A percentile compares a stretch with the other conserved stretches of the same genome.
Evolutionary conservation across 106 monocot genomes (phyloP).

Genomic region (Dioscorea alata): DNA sequence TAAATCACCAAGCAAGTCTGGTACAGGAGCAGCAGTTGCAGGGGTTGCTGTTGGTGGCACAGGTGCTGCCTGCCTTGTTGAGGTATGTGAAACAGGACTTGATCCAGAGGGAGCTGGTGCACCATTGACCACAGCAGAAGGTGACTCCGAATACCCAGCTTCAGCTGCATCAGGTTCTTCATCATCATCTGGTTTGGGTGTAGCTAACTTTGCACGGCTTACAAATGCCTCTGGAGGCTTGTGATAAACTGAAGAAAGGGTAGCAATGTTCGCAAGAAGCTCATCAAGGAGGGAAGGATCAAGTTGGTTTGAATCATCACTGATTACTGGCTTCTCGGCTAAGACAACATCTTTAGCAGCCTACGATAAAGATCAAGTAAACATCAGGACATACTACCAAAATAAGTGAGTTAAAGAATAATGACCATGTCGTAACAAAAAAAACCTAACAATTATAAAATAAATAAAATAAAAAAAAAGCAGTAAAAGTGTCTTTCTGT

Average conservation of each 20-base stretch:
- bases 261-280: constrained; percentile 94
- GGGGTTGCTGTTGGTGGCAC: constrained; percentile 18
- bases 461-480: too few relatives aligned
- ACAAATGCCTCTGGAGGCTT: constrained; percentile 96
- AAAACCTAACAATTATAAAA: too few relatives aligned
- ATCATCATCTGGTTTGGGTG: constrained; percentile 61
- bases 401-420: too few relatives aligned
- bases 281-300: constrained; percentile 97
- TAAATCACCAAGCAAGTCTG: constrained; percentile 96
- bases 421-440: too few relatives aligned
- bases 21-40: constrained; percentile 55
- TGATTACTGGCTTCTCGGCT: constrained; percentile 98
- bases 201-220: constrained; percentile 66
- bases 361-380: constrained; percentile 26
- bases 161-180: constrained; percentile 66
- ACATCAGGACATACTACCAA: too few relatives aligned
- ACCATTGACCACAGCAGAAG: constrained; percentile 55
- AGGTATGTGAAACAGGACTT: constrained; percentile 25
- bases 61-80: constrained; percentile 30
- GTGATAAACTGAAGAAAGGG: constrained; percentile 96
- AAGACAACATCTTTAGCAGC: constrained; percentile 99
- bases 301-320: constrained; percentile 89
- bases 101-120: constrained; percentile 37
- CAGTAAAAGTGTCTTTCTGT: too few relatives aligned
- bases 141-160: constrained; percentile 75